Conservation (phyloP, 306 rosid species). For the Citrullus colocynthis region DNA sequence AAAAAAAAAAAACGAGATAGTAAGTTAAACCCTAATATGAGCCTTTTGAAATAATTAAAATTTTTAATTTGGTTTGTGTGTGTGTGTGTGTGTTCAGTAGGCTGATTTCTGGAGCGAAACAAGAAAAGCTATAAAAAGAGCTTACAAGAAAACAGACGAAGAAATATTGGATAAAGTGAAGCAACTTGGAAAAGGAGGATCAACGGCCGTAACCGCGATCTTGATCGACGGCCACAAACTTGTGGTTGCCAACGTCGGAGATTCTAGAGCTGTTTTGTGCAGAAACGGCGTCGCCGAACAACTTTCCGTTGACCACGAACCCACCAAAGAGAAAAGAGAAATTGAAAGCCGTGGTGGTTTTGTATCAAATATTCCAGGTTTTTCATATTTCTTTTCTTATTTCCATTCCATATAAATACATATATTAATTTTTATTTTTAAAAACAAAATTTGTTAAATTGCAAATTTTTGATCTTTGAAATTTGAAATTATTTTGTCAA, state of each 20-base stretch:
- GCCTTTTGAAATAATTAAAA: no score
- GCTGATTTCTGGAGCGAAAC: conserved; percentile 43
- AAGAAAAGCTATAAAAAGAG: conserved; percentile 34
- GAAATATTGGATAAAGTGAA: conserved; percentile 38
- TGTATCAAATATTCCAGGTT: conserved; percentile 44
- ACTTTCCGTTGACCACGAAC: conserved; percentile 57
- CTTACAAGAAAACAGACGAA: conserved; percentile 40
- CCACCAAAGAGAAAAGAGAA: conserved; percentile 34
- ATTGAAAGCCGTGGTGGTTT: conserved; percentile 68
- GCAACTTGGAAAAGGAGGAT: conserved; percentile 53
- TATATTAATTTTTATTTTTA: no score
- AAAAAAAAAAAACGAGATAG: no score
- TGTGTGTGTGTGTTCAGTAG: background rate
- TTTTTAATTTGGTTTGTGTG: no score
- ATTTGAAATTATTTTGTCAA: no score
- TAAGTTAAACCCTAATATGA: no score
- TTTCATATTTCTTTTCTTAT: no score
- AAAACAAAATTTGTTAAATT: no score
- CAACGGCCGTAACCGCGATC: conserved; percentile 65
- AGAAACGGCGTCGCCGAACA: conserved; percentile 43
- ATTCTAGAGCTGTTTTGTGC: conserved; percentile 51
- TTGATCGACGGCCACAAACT: conserved; percentile 48
- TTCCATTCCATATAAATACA: no score
- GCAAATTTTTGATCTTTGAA: no score
- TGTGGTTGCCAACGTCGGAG: conserved; percentile 59